Conservation (phyloP, 108 stramenopile genomes). For the Cyclostephanos invisitatus region DNA sequence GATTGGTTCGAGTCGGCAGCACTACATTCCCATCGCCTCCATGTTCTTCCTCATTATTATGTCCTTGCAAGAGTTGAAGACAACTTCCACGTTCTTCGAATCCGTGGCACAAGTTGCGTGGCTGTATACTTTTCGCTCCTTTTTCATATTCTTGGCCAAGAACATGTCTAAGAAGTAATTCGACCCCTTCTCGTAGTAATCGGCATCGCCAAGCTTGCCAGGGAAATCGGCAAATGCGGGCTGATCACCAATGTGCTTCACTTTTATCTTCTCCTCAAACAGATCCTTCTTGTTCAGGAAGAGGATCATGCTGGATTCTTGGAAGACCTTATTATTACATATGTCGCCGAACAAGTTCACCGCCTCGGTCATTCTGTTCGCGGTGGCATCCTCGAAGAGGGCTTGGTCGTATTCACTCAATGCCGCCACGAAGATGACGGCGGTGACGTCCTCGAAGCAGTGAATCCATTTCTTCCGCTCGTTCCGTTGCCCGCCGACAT, state of each 20-base stretch:
- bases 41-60: conserved; percentile 72
- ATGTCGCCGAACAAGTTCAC: conserved; percentile 94
- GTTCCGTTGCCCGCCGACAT: conserved; percentile 90
- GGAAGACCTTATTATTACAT: conserved; percentile 93
- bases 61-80: conserved; percentile 82
- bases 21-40: conserved; percentile 47
- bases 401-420: conserved; percentile 97
- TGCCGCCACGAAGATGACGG: conserved; percentile 98
- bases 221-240: conserved; percentile 80
- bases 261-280: conserved; percentile 94
- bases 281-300: conserved; percentile 99
- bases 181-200: conserved; percentile 73
- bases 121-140: conserved; percentile 52
- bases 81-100: conserved; percentile 68
- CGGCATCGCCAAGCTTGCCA: conserved; percentile 74
- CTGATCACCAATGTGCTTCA: conserved; percentile 71
- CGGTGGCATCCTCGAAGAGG: conserved; percentile 91
- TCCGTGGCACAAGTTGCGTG: conserved; percentile 79
- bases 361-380: conserved; percentile 97
- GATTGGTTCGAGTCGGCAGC: not conserved
- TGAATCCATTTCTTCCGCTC: conserved; percentile 94
- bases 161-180: conserved; percentile 76
- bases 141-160: conserved; percentile 51
- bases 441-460: conserved; percentile 97
- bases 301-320: conserved; percentile 89